Conservation (phyloP, 208 protist species). For the Vickermania spadyakhi region DNA sequence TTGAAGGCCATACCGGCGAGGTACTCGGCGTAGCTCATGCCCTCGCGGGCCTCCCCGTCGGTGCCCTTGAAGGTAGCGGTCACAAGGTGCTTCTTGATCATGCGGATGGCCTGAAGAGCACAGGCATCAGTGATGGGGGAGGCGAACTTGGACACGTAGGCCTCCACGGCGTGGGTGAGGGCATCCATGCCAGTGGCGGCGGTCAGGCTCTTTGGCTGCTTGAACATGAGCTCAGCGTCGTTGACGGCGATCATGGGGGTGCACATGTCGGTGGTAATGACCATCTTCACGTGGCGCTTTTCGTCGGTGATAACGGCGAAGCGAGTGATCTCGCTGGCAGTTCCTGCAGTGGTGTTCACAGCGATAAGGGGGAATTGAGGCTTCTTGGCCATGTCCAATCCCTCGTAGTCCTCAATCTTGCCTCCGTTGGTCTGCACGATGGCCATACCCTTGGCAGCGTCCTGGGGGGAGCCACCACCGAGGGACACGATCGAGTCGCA, state of each 20-base stretch:
- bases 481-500: constrained; percentile 67
- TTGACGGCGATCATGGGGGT: constrained; percentile 72
- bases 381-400: constrained; percentile 32
- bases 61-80: constrained; percentile 34
- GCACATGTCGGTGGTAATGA: constrained; percentile 41
- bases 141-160: constrained; percentile 51
- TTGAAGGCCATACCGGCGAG: constrained; percentile 90
- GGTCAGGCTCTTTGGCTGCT: constrained; percentile 65
- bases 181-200: constrained; percentile 90
- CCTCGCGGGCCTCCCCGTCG: constrained; percentile 44
- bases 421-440: constrained; percentile 68
- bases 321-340: constrained; percentile 85
- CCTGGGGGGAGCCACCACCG: constrained; percentile 82
- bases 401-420: constrained; percentile 47
- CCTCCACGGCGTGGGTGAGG: constrained; percentile 84
- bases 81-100: constrained; percentile 57
- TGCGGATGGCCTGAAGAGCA: constrained; percentile 55
- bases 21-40: constrained; percentile 78
- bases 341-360: constrained; percentile 86
- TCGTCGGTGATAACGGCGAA: constrained; percentile 84
- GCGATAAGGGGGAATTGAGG: constrained; percentile 54
- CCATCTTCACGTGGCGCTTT: constrained; percentile 53
- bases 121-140: constrained; percentile 62
- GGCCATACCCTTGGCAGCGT: constrained; percentile 78
- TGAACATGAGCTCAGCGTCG: constrained; percentile 68